Evolutionary conservation across 73 alveolate species (phyloP).

Genomic region (Durusdinium trenchii): DNA sequence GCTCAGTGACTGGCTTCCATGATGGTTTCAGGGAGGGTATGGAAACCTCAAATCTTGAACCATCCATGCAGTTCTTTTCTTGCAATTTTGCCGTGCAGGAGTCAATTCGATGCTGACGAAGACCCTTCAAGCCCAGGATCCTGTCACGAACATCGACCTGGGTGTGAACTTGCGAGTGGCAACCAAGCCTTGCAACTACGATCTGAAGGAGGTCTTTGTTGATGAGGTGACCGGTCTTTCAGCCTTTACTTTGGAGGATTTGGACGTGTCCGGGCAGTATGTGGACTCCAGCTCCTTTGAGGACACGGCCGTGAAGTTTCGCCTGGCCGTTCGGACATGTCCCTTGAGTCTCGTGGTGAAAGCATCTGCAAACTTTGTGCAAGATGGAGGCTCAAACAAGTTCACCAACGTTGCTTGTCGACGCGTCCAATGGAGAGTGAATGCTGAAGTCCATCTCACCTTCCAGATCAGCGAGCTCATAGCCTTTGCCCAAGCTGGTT

Average conservation of each 20-base stretch:
- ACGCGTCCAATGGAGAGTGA: background rate
- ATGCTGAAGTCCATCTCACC: background rate
- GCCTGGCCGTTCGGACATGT: background rate
- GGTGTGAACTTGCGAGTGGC: background rate
- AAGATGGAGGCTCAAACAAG: too few species aligned
- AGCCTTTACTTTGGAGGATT: background rate
- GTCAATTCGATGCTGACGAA: background rate
- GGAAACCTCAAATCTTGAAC: background rate
- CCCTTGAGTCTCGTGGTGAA: background rate
- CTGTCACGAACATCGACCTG: background rate
- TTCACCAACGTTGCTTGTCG: too few species aligned
- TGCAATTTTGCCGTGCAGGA: background rate
- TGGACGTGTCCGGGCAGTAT: slow-evolving; percentile 22
- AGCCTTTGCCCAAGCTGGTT: background rate
- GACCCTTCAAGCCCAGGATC: background rate
- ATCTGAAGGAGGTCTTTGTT: background rate
- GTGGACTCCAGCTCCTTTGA: background rate
- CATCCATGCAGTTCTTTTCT: background rate
- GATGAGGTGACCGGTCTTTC: slow-evolving; percentile 23
- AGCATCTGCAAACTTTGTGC: background rate
- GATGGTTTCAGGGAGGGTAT: background rate
- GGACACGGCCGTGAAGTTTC: background rate
- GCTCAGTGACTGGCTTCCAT: background rate
- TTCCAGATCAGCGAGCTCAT: background rate
- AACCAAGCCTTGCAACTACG: slow-evolving; percentile 58